phyloP scores from a whole-genome alignment of 768 basidiomycete genomes.

The Gloeophyllum trabeum region DNA sequence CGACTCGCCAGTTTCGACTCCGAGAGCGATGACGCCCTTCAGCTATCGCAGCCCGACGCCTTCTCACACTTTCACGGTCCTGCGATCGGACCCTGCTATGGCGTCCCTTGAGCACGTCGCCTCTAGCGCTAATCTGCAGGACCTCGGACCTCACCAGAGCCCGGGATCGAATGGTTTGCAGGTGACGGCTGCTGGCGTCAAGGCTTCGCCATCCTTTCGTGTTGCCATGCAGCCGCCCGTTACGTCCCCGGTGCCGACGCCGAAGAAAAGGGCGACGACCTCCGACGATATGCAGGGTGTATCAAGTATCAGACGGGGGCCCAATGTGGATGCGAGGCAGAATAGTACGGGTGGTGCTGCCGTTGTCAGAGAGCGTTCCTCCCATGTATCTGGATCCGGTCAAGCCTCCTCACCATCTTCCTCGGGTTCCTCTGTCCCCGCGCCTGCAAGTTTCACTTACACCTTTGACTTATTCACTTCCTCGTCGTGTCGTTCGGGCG shows the following conservation, averaged over 20 bases:
- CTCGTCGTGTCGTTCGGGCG: background rate
- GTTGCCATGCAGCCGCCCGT: background rate
- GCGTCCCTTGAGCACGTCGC: background rate
- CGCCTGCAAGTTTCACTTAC: background rate
- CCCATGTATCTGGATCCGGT: no score
- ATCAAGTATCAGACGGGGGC: no score
- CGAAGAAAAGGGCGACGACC: no score
- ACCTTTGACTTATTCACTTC: background rate
- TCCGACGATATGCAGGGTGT: no score
- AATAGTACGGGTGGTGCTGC: no score
- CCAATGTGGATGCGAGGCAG: no score
- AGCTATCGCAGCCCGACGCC: background rate
- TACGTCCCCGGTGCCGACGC: no score
- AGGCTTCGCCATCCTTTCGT: background rate
- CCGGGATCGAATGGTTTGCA: background rate
- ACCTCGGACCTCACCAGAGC: background rate
- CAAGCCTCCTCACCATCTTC: no score
- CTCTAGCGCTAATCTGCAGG: background rate
- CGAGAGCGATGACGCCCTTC: no score
- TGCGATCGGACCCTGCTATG: background rate
- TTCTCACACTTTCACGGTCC: background rate
- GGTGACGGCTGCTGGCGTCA: background rate
- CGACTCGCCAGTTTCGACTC: no score
- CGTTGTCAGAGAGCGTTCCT: no score
- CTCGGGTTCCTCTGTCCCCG: no score